Conservation (phyloP, 2,329 filamentous ascomycete genomes). For the Calonectria pseudoturangicola region DNA sequence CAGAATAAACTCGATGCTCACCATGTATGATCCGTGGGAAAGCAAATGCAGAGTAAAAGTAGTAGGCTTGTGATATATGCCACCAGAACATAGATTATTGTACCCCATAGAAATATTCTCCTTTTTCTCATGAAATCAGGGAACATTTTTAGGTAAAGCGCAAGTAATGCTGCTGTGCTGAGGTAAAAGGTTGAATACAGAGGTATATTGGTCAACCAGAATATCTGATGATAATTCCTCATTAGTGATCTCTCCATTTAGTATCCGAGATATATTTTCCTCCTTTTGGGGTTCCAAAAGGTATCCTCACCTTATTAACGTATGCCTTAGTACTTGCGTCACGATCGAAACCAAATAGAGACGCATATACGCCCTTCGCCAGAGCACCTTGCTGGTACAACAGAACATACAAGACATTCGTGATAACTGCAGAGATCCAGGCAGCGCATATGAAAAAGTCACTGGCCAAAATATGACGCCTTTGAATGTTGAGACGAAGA, state of each 20-base stretch:
- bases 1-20: not conserved
- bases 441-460: slow-evolving; percentile 8
- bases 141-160: slow-evolving; percentile 4
- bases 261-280: not conserved
- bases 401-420: not conserved
- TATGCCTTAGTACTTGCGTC: not conserved
- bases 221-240: not conserved
- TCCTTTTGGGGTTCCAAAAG: not conserved
- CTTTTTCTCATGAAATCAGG: slow-evolving; percentile 5
- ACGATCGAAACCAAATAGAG: not conserved
- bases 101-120: slow-evolving; percentile 12
- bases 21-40: not conserved
- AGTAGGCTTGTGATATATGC: not conserved
- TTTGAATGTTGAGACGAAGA: not conserved
- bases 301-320: not conserved
- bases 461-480: not conserved
- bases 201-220: not conserved
- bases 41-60: not conserved
- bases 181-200: not conserved
- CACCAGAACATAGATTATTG: not conserved
- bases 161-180: not conserved
- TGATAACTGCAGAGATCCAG: not conserved
- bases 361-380: not conserved
- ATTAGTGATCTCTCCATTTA: not conserved
- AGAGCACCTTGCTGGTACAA: not conserved